Evolutionary conservation across 331 rosid genomes (phyloP).

Genomic region (Quercus lobata): DNA sequence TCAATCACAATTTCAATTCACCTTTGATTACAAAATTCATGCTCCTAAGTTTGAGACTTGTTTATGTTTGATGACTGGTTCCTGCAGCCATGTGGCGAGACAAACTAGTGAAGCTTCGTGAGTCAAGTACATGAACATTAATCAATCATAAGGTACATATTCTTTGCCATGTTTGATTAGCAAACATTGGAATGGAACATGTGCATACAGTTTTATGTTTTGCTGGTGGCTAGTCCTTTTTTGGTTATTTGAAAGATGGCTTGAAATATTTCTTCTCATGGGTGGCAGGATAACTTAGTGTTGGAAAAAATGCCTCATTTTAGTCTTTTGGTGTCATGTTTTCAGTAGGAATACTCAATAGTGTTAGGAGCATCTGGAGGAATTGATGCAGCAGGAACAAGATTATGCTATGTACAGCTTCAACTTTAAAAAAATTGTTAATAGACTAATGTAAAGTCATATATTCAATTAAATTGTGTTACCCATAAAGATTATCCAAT

Average conservation of each 20-base stretch:
- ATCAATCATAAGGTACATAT: conserved; percentile 31
- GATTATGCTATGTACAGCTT: conserved; percentile 39
- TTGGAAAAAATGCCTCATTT: conserved; percentile 25
- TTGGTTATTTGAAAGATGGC: background rate
- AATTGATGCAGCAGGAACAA: conserved; percentile 17
- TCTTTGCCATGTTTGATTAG: background rate
- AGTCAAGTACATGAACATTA: conserved; percentile 49
- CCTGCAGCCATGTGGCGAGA: conserved; percentile 88
- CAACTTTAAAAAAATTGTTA: conserved; percentile 13
- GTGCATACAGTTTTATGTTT: background rate
- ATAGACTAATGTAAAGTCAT: conserved; percentile 27
- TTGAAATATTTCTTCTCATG: conserved; percentile 17
- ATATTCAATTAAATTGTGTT: conserved; percentile 11
- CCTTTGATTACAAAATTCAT: conserved; percentile 9
- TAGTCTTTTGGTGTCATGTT: conserved; percentile 27
- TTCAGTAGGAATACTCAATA: conserved; percentile 21
- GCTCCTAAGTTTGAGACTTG: conserved; percentile 3
- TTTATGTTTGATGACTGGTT: conserved; percentile 16
- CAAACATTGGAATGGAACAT: background rate
- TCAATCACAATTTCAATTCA: background rate
- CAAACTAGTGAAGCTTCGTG: conserved; percentile 64
- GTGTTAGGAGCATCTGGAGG: conserved; percentile 6
- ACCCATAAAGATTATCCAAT: background rate
- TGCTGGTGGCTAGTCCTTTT: background rate
- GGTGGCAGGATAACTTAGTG: conserved; percentile 18